Evolutionary conservation across 495 filamentous ascomycete species (phyloP), one percentile per base, ranked within the genome.

Genomic region (Geopyxis carbonaria): DNA sequence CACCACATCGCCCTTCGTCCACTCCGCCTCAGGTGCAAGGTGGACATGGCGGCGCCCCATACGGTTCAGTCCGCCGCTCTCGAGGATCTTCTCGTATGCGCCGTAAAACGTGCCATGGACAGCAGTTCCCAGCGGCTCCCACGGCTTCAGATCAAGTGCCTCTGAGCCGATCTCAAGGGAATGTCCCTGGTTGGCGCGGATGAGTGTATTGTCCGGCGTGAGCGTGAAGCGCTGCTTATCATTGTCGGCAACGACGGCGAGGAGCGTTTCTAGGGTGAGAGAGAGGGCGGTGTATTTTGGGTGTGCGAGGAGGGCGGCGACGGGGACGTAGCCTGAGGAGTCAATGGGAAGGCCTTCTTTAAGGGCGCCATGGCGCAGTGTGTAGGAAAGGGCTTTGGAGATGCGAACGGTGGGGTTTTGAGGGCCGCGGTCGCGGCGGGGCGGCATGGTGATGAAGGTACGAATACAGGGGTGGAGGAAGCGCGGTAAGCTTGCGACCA

Each of bases 151-250:
- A 22, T 40, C 32, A 11, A 91, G 66, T 0, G 67, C 65, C 18
- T 75, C 72, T 20, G 70, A 69, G 16, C 77, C 73, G 30, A 97
- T 60, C 33, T 63, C 65, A 56, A 85, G 71, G 49, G 64, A 70
- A 62, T 94, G 89, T 34, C 89, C 89, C 62, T 97, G 89, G 45
- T 81, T 89, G 1, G 89, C 89, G 52, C 89, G 85, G 63, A 97
- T 93, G 27, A 76, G 61, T 4, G 13, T 18, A 29, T 5, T 5
- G 6, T n/a, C 10, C 24, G 8, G 21, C 22, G 4, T 27, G 13
- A 81, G 61, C 0, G 80, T 67, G 65, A 92, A 97, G 14, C 89
- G 82, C 57, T 95, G 79, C 57, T 97, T 97, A 53, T 89, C 82
- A 46, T 80, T 86, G 15, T 65, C 66, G 6, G 60, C 57, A 28